Conservation (phyloP, 2,329 filamentous ascomycete species). For the Chrysosphaeria jannelii region DNA sequence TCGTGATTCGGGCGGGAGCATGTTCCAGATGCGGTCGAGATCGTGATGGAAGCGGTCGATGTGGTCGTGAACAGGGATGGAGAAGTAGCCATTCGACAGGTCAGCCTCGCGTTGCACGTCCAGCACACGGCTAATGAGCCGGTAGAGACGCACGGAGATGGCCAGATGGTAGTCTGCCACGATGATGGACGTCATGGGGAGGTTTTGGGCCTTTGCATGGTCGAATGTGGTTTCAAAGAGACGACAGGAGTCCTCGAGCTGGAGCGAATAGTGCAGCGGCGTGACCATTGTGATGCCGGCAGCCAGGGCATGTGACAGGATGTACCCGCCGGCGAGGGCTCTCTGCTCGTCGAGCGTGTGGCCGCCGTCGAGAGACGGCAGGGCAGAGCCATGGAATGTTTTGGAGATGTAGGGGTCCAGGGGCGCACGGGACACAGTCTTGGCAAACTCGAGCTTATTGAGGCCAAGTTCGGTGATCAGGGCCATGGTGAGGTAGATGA, state of each 20-base stretch:
- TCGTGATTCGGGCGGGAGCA: slow-evolving; percentile 1
- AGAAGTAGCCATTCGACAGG: slow-evolving; percentile 2
- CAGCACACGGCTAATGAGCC: slow-evolving; percentile 4
- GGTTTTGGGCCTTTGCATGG: neutral
- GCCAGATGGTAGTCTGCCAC: slow-evolving; percentile 3
- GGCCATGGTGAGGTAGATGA: slow-evolving; percentile 5
- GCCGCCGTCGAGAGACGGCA: slow-evolving; percentile 2
- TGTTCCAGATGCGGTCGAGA: slow-evolving; percentile 2
- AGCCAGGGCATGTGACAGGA: slow-evolving; percentile 9
- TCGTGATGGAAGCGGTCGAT: slow-evolving; percentile 3
- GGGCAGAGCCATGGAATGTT: slow-evolving; percentile 2
- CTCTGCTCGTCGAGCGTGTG: slow-evolving; percentile 11
- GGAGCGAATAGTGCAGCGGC: slow-evolving; percentile 13
- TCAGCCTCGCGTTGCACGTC: slow-evolving; percentile 4
- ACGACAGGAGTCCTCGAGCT: slow-evolving; percentile 4
- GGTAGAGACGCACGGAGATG: slow-evolving; percentile 4
- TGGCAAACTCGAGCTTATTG: slow-evolving; percentile 4
- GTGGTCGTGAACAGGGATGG: slow-evolving; percentile 2
- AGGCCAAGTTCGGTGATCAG: slow-evolving; percentile 6
- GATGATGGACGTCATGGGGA: slow-evolving; percentile 1
- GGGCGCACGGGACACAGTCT: slow-evolving; percentile 2
- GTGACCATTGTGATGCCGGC: slow-evolving; percentile 7
- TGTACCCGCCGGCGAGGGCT: slow-evolving; percentile 14
- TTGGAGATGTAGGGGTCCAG: slow-evolving; percentile 3
- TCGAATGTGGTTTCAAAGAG: slow-evolving; percentile 2